A percentile compares a stretch with the other conserved stretches of the same genome.
These are phyloP conservation scores for Monosporascus sp. DNA, from an alignment of 2,329 filamentous ascomycete species.

Conservation along the genomic window DNA sequence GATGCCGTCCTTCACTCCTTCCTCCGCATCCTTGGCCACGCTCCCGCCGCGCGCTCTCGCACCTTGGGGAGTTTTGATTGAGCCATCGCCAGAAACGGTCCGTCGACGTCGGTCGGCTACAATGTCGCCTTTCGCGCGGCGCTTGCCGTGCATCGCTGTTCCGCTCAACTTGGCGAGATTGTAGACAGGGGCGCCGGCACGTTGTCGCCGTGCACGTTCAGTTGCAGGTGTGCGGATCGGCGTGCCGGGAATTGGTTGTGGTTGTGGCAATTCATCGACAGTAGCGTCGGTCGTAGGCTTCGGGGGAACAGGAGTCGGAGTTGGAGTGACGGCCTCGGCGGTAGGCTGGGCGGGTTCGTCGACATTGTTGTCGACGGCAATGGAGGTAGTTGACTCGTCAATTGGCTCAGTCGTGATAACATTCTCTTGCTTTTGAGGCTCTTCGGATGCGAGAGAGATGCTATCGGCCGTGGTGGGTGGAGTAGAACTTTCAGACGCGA, in stretches of 20 bases:
- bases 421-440: slow-evolving; percentile 58
- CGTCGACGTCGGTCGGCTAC: slow-evolving; percentile 41
- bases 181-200: slow-evolving; percentile 56
- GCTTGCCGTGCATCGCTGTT: slow-evolving; percentile 56
- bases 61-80: slow-evolving; percentile 22
- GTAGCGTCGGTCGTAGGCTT: not conserved
- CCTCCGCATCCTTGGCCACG: slow-evolving; percentile 8
- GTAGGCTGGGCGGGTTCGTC: slow-evolving; percentile 7
- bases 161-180: slow-evolving; percentile 61
- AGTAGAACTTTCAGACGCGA: slow-evolving; percentile 57
- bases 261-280: not conserved
- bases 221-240: slow-evolving; percentile 23
- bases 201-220: slow-evolving; percentile 49
- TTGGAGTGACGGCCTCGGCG: not conserved
- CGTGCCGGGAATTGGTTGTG: slow-evolving; percentile 12
- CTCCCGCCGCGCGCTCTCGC: slow-evolving; percentile 19
- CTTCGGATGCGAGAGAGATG: slow-evolving; percentile 49
- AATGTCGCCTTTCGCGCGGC: slow-evolving; percentile 46
- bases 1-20: slow-evolving; percentile 33
- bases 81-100: slow-evolving; percentile 39
- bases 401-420: slow-evolving; percentile 47
- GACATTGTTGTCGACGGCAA: slow-evolving; percentile 17
- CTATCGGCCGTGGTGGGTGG: slow-evolving; percentile 63
- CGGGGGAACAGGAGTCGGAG: not conserved
- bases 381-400: slow-evolving; percentile 20